phyloP scores from a whole-genome alignment of 2,329 filamentous ascomycete genomes.

The Calonectria fujianensis region DNA sequence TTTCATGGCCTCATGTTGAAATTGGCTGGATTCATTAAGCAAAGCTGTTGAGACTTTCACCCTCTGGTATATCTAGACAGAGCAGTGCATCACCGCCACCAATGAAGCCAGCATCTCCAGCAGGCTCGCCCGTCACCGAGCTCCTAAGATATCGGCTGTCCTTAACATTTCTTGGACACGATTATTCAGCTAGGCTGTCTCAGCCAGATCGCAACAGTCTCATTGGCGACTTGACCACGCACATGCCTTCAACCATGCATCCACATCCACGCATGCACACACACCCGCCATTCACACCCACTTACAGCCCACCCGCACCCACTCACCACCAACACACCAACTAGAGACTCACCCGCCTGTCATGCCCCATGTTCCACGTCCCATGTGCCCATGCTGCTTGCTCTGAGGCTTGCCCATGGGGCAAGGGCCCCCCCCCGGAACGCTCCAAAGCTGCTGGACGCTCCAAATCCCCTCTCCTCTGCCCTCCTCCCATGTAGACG shows the following conservation, averaged over 20 bases:
- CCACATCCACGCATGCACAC: neutral
- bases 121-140: neutral
- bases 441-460: slow-evolving; percentile 5
- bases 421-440: slow-evolving; percentile 11
- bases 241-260: slow-evolving; percentile 11
- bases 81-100: neutral
- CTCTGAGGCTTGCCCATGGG: slow-evolving; percentile 25
- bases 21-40: neutral
- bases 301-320: neutral
- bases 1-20: neutral
- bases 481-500: slow-evolving; percentile 1
- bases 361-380: slow-evolving; percentile 20
- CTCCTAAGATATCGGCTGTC: neutral
- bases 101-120: neutral
- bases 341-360: slow-evolving; percentile 22
- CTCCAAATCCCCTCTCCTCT: slow-evolving; percentile 19
- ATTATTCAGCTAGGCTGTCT: slow-evolving; percentile 18
- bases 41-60: neutral
- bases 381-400: slow-evolving; percentile 16
- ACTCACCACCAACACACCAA: slow-evolving; percentile 20
- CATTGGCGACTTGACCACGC: neutral
- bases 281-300: slow-evolving; percentile 9
- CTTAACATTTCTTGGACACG: neutral
- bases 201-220: neutral
- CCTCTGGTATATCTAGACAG: neutral